Conservation (phyloP, 1,284 basidiomycete genomes). For the Fomitopsis pinicola region DNA sequence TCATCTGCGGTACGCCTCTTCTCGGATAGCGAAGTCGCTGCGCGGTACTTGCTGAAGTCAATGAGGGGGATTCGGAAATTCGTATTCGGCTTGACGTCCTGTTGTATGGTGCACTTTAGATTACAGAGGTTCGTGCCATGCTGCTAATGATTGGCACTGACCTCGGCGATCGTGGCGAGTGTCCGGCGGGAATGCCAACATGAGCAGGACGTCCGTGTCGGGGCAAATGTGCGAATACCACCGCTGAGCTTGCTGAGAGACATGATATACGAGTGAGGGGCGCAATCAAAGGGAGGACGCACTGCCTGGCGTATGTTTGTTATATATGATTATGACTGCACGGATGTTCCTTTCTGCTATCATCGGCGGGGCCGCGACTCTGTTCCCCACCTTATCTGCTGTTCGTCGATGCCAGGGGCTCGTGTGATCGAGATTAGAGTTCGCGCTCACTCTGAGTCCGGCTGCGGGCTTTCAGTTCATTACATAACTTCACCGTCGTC, state of each 20-base stretch:
- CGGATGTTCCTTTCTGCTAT: no score
- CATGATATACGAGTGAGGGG: neutral
- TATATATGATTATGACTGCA: no score
- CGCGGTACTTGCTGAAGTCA: slow-evolving; percentile 68
- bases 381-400: no score
- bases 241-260: neutral
- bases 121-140: neutral
- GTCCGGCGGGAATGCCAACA: neutral
- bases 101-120: neutral
- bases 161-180: slow-evolving; percentile 12
- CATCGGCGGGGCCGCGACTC: no score
- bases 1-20: slow-evolving; percentile 62
- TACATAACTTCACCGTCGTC: no score
- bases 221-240: neutral
- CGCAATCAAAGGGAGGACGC: neutral
- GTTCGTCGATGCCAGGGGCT: no score
- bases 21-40: slow-evolving; percentile 44
- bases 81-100: slow-evolving; percentile 7
- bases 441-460: no score
- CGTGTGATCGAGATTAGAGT: no score
- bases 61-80: slow-evolving; percentile 62
- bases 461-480: no score
- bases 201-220: neutral
- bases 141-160: neutral
- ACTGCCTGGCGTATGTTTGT: neutral